A percentile compares a stretch with the other conserved stretches of the same genome.
These are phyloP conservation scores for Wakefieldia striispora DNA, from an alignment of 768 basidiomycete genomes.

Conservation along the genomic window DNA sequence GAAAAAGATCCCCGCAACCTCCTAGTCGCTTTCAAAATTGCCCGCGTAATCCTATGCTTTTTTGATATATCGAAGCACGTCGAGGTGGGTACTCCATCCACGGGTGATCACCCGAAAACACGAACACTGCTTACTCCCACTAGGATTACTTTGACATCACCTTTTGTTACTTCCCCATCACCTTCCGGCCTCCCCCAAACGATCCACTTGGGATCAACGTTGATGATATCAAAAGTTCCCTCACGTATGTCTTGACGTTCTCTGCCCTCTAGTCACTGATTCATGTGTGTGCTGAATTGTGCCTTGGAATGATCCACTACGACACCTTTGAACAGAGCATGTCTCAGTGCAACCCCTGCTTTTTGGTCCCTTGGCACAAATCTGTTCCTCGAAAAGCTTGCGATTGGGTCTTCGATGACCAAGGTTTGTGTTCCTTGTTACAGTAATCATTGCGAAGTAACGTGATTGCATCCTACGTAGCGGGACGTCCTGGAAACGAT, in stretches of 20 bases:
- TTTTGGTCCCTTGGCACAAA: conserved; percentile 86
- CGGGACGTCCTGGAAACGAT: conserved; percentile 84
- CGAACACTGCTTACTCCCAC: neutral
- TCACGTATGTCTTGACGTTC: conserved; percentile 47
- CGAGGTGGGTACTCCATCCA: conserved; percentile 57
- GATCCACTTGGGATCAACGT: conserved; percentile 92
- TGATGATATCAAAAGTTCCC: conserved; percentile 73
- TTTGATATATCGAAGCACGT: conserved; percentile 68
- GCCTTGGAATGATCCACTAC: neutral
- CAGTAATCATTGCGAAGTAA: neutral
- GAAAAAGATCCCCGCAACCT: conserved; percentile 98
- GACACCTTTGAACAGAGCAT: conserved; percentile 42
- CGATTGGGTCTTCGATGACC: conserved; percentile 72
- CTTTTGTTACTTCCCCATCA: conserved; percentile 98
- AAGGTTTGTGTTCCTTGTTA: conserved; percentile 53
- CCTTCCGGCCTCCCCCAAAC: conserved; percentile 89
- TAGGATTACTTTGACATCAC: conserved; percentile 92
- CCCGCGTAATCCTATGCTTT: conserved; percentile 74
- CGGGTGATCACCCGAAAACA: neutral
- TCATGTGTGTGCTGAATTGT: neutral
- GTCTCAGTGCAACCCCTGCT: conserved; percentile 72
- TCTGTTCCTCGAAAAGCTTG: conserved; percentile 88
- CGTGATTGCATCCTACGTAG: conserved; percentile 40
- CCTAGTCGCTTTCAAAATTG: conserved; percentile 84
- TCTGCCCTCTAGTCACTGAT: neutral